These are phyloP conservation scores for Wolfiporia cocos DNA, from an alignment of 1,284 basidiomycete genomes.

Conservation along the genomic window DNA sequence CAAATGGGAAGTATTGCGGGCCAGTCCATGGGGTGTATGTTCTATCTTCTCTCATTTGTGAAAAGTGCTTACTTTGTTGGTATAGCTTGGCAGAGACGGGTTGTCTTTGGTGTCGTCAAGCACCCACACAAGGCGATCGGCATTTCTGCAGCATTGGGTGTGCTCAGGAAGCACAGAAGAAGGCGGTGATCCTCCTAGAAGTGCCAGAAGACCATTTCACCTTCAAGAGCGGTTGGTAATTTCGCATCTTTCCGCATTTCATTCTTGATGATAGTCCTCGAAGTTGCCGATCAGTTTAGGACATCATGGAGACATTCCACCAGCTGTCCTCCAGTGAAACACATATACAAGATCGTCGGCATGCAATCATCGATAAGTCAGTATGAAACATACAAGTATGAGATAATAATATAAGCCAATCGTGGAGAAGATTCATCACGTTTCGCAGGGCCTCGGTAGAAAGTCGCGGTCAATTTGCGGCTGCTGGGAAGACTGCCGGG, in stretches of 20 bases:
- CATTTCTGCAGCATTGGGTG: constrained; percentile 55
- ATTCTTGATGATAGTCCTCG: too few species aligned
- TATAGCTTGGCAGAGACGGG: constrained; percentile 32
- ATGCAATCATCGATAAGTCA: constrained; percentile 38
- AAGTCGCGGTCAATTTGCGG: constrained; percentile 45
- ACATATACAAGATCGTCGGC: constrained; percentile 54
- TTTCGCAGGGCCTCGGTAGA: constrained; percentile 43
- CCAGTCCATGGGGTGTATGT: constrained; percentile 41
- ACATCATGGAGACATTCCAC: constrained; percentile 59
- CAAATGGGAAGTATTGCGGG: constrained; percentile 40
- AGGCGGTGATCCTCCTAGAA: constrained; percentile 48
- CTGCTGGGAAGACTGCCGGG: constrained; percentile 44
- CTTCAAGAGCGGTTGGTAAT: constrained; percentile 51
- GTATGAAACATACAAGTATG: constrained; percentile 55
- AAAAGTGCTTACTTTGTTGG: constrained; percentile 1
- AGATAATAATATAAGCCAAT: constrained; percentile 1
- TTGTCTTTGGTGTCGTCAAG: constrained; percentile 50
- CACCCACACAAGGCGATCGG: constrained; percentile 43
- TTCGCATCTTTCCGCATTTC: too few species aligned
- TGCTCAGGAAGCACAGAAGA: constrained; percentile 42
- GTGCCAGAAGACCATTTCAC: constrained; percentile 52
- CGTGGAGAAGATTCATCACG: neutral
- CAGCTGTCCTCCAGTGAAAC: constrained; percentile 44
- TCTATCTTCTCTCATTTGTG: neutral
- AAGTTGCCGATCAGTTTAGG: constrained; percentile 60